These are phyloP conservation scores for Phytophthora citricola DNA, from an alignment of 352 stramenopile genomes.

Conservation along the genomic window DNA sequence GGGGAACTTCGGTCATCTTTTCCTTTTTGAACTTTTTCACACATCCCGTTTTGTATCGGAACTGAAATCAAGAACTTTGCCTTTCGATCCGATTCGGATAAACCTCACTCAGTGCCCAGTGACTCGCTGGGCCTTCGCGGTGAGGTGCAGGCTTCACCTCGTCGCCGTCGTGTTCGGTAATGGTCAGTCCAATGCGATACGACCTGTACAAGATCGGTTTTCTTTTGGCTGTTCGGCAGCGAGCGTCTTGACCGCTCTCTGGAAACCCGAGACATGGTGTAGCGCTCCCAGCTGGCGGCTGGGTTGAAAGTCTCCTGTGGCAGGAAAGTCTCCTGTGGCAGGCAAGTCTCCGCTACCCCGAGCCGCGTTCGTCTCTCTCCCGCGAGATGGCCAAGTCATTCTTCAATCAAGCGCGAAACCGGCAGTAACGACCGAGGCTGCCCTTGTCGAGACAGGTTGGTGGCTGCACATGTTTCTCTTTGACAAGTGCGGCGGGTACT, in stretches of 20 bases:
- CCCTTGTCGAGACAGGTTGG: slow-evolving; percentile 37
- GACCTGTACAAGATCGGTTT: slow-evolving; percentile 13
- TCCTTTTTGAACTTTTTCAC: not conserved
- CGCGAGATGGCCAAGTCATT: slow-evolving; percentile 15
- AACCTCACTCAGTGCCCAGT: too few species aligned
- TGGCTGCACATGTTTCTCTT: slow-evolving; percentile 31
- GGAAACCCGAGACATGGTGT: slow-evolving; percentile 30
- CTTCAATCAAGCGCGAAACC: slow-evolving; percentile 33
- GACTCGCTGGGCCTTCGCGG: too few species aligned
- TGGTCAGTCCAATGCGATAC: slow-evolving; percentile 15
- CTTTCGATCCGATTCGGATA: not conserved
- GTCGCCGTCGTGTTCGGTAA: not conserved
- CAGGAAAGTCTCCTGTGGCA: slow-evolving; percentile 4
- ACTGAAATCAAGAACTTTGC: not conserved
- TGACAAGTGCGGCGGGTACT: slow-evolving; percentile 4
- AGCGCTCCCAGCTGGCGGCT: slow-evolving; percentile 26
- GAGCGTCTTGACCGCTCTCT: slow-evolving; percentile 23
- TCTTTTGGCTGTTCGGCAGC: slow-evolving; percentile 28
- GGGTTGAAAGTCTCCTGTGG: slow-evolving; percentile 14
- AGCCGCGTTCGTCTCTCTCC: slow-evolving; percentile 34
- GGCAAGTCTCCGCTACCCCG: slow-evolving; percentile 5
- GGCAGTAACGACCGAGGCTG: slow-evolving; percentile 27
- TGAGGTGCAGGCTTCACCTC: not conserved
- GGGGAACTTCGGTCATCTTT: not conserved
- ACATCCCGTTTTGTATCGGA: not conserved